phyloP scores from a whole-genome alignment of 768 basidiomycete species.

The Pisolithus orientalis region DNA sequence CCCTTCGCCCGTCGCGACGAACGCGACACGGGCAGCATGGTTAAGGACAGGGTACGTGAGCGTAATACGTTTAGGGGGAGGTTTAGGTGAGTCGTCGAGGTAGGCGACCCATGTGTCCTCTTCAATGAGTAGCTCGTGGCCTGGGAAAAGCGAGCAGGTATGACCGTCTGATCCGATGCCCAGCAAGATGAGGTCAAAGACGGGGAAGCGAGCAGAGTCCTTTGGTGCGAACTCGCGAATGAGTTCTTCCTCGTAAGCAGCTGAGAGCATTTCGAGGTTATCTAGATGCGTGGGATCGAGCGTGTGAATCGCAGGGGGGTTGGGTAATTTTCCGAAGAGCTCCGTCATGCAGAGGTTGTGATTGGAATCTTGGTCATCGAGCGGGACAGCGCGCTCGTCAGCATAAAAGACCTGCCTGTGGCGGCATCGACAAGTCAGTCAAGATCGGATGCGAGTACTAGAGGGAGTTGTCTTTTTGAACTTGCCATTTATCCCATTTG shows the following conservation, averaged over 20 bases:
- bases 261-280: slow-evolving; percentile 75
- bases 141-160: slow-evolving; percentile 95
- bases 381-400: slow-evolving; percentile 92
- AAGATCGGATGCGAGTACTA: background rate
- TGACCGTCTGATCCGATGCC: slow-evolving; percentile 99
- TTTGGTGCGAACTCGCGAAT: slow-evolving; percentile 88
- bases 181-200: slow-evolving; percentile 95
- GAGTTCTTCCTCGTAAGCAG: slow-evolving; percentile 77
- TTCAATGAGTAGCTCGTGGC: slow-evolving; percentile 79
- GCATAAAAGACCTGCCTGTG: slow-evolving; percentile 95
- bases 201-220: slow-evolving; percentile 91
- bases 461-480: slow-evolving; percentile 2
- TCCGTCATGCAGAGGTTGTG: slow-evolving; percentile 66
- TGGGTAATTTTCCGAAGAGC: slow-evolving; percentile 79
- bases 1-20: slow-evolving; percentile 78
- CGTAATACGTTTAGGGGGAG: slow-evolving; percentile 84
- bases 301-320: slow-evolving; percentile 69
- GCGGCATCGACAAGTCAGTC: background rate
- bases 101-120: slow-evolving; percentile 92
- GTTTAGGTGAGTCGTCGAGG: slow-evolving; percentile 91
- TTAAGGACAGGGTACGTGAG: slow-evolving; percentile 90
- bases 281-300: slow-evolving; percentile 64
- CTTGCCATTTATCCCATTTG: slow-evolving; percentile 93
- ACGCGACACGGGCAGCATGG: slow-evolving; percentile 81
- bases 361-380: slow-evolving; percentile 91